phyloP scores from a whole-genome alignment of 2,329 filamentous ascomycete genomes.

The Colletotrichum noveboracense region DNA sequence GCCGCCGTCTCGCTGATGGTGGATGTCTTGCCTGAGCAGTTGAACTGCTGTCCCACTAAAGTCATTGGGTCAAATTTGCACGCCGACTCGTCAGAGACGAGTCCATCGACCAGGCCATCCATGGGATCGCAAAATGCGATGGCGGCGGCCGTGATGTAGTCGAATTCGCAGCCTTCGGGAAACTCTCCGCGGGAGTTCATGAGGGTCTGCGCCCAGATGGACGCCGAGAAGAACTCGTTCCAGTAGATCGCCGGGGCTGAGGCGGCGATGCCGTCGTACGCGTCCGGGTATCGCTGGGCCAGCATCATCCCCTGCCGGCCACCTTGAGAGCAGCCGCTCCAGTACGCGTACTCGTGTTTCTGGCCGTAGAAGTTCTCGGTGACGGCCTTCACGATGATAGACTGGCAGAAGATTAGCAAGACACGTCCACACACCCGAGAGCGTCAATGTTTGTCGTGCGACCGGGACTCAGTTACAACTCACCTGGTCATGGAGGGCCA shows the following conservation, averaged over 20 bases:
- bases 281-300: conserved; percentile 49
- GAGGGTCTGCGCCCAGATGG: neutral
- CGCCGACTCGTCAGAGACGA: conserved; percentile 18
- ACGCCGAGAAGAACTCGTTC: neutral
- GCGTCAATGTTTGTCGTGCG: neutral
- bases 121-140: conserved; percentile 32
- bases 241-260: conserved; percentile 27
- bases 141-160: conserved; percentile 35
- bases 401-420: neutral
- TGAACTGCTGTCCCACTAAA: conserved; percentile 7
- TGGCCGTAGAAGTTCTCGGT: conserved; percentile 51
- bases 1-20: neutral
- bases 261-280: conserved; percentile 49
- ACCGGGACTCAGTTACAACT: conserved; percentile 21
- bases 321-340: conserved; percentile 56
- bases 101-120: conserved; percentile 26
- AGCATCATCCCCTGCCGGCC: conserved; percentile 54
- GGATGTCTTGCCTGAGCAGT: neutral
- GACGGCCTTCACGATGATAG: conserved; percentile 51
- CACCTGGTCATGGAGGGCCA: conserved; percentile 44
- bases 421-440: rapidly evolving
- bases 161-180: conserved; percentile 24
- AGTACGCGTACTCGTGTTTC: conserved; percentile 44
- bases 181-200: neutral
- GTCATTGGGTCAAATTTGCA: conserved; percentile 27